Conservation (phyloP, 1,284 basidiomycete genomes). For the Ganoderma boninense region DNA sequence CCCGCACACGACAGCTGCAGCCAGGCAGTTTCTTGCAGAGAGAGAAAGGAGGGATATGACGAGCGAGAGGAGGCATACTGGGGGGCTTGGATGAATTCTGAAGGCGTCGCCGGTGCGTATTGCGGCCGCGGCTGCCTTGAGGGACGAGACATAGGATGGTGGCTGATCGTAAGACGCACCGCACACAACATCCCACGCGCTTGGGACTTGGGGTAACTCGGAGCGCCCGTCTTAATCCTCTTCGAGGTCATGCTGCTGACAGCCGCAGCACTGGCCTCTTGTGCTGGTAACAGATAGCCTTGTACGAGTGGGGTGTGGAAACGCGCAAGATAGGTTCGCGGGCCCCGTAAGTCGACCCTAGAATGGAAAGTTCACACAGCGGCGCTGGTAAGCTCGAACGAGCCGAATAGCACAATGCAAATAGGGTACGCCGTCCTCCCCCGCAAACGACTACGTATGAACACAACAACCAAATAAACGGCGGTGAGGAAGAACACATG, state of each 20-base stretch:
- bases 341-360: too few relatives aligned
- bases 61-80: conserved; percentile 49
- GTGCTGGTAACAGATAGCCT: not conserved
- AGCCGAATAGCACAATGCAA: conserved; percentile 21
- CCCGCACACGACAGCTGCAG: conserved; percentile 67
- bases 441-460: conserved; percentile 19
- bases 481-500: not conserved
- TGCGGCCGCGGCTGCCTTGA: conserved; percentile 20
- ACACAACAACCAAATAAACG: conserved; percentile 25
- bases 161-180: not conserved
- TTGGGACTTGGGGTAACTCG: not conserved
- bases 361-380: not conserved
- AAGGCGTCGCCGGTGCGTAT: conserved; percentile 18
- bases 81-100: conserved; percentile 24
- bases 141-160: conserved; percentile 30
- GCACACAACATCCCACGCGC: conserved; percentile 5
- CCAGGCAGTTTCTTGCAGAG: conserved; percentile 63
- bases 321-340: too few relatives aligned
- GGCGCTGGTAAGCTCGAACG: not conserved
- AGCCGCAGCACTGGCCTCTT: not conserved
- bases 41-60: conserved; percentile 73
- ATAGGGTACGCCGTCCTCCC: conserved; percentile 23
- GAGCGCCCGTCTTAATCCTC: conserved; percentile 3
- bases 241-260: too few relatives aligned
- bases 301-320: too few relatives aligned